These are phyloP conservation scores for Pseudopithomyces maydicus DNA, from an alignment of 2,329 filamentous ascomycete genomes.

Conservation along the genomic window DNA sequence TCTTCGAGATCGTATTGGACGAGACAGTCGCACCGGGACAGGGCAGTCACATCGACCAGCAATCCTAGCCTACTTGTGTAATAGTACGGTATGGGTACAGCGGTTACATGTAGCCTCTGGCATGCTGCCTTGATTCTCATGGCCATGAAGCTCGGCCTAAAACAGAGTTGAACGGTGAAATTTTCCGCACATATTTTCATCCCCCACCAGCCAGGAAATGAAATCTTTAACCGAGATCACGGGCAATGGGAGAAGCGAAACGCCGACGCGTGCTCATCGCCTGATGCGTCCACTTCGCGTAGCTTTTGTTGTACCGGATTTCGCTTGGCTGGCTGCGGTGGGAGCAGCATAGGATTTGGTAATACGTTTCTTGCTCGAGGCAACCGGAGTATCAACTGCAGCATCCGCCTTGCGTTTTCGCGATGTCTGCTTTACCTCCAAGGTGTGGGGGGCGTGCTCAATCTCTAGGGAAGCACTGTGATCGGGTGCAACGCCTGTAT, in stretches of 20 bases:
- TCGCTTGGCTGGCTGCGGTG: slow-evolving; percentile 43
- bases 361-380: slow-evolving; percentile 33
- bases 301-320: slow-evolving; percentile 20
- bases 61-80: not conserved
- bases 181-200: no score
- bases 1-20: not conserved
- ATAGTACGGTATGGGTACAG: not conserved
- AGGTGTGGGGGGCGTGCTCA: not conserved
- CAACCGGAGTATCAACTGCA: slow-evolving; percentile 13
- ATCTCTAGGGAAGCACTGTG: slow-evolving; percentile 3
- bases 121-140: not conserved
- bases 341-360: slow-evolving; percentile 42
- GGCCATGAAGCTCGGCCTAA: slow-evolving; percentile 1
- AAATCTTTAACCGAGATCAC: not conserved
- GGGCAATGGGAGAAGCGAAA: not conserved
- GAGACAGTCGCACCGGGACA: not conserved
- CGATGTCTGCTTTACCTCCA: slow-evolving; percentile 13
- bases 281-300: slow-evolving; percentile 19
- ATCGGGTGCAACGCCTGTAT: not conserved
- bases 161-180: not conserved
- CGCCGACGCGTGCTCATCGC: not conserved
- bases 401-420: slow-evolving; percentile 42
- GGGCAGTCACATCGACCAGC: not conserved
- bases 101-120: not conserved
- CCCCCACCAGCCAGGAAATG: not conserved